Base-by-base conservation (phyloP, 169 alveolate species). In the Plasmodium vinckei region DNA sequence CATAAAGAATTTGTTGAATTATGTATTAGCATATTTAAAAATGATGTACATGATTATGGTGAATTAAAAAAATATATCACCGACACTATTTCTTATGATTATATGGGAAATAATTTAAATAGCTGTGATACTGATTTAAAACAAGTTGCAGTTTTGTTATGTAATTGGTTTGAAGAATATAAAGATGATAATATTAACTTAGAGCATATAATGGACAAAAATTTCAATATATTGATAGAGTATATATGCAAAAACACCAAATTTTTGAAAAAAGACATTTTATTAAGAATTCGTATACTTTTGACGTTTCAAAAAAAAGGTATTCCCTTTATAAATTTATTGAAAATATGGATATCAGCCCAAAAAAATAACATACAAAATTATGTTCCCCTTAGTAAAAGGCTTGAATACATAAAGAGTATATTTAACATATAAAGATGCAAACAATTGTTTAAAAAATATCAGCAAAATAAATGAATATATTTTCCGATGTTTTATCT, bases 301-400 rank as follows among this genome's bases (percentile, higher is more conserved):
- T 68, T 79, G 68, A 79, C 89, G 13, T 67, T 79, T 70, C 89
- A 79, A 64, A 79, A 42, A 25, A 65, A 47, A 25, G 89, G 89
- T 21, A 61, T 67, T 19, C 89, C 89, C 54, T 79, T 79, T 79
- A 71, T 67, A 67, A 25, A n/a, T 54, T 61, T 79, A 61, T 51
- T 67, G 15, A 68, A 56, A n/a, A 51, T 79, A 33, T 79, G 89
- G 89, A 51, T 25, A 56, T 56, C 68, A 47, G 89, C 89, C 2
- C 65, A 23, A 79, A 67, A 67, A 79, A 53, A 60, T 46, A 64
- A 67, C 39, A 60, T 79, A 21, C 72, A 19, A 17, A 79, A 79
- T 79, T 79, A 79, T 79, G 72, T 79, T 13, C 44, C 89, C 9
- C 33, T 79, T 19, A 17, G 68, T 23, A 71, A 42, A 9, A 79